Base-by-base conservation (phyloP, 202 grass and related monocot genomes). In the Panicum virgatum region DNA sequence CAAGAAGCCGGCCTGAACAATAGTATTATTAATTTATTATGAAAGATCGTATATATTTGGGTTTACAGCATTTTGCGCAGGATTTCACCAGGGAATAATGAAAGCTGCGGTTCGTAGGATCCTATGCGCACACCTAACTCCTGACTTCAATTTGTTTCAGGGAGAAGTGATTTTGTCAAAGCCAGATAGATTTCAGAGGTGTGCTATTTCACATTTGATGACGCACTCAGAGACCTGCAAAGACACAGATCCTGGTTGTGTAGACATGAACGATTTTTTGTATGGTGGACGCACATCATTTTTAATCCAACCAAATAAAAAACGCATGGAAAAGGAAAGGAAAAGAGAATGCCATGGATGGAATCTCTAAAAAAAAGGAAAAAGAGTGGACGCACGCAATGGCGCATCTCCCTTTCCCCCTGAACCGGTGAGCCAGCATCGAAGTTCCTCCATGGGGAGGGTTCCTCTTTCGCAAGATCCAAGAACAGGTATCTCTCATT, bases 391-490 rank as follows among this genome's bases (percentile, higher is more conserved):
- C 23, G 25, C 64, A 59, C 15, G 39, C 76, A 36, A 44, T 54
- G 67, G 11, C 38, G 27, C 57, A 56, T 29, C 63, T 19, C 18
- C 59, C 60, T 37, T 78, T 83, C 78, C n/a, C 12, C 38, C n/a
- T 6, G 30, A 60, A 73, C 30, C 47, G 0, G 29, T 6, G 30
- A 60, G 67, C 30, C 47, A 0, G 29, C 66, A 60, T 39, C 20
- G 43, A 38, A 32, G 13, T 48, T 81, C 68, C 56, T 65, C 54
- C 47, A 8, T 3, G 38, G 65, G 0, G 20, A 66, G 47, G 72
- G 57, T 77, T 87, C 37, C 26, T 20, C 18, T 37, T 58, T 80
- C 68, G 27, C 51, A 42, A 8, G 70, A 80, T 85, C 58, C 76
- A 79, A 64, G 45, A 79, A 79, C 32, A 1, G 9, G 26, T 56